Evolutionary conservation across 768 basidiomycete genomes (phyloP).

Genomic region (Pholiota microspora): DNA sequence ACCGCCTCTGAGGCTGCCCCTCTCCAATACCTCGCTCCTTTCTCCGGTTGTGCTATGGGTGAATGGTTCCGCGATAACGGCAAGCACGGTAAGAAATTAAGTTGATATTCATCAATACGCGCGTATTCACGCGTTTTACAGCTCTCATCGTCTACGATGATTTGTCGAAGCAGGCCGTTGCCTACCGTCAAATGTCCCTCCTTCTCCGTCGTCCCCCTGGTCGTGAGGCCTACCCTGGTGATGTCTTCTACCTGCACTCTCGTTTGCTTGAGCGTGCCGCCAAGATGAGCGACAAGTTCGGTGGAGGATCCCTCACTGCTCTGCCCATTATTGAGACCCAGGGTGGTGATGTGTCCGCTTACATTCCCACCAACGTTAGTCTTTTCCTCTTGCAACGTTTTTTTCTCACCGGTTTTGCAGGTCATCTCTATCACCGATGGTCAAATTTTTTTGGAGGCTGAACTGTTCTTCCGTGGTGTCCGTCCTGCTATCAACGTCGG

Average conservation of each 20-base stretch:
- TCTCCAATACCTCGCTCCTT: slow-evolving; percentile 98
- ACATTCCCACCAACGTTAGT: slow-evolving; percentile 90
- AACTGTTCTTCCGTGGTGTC: slow-evolving; percentile 99
- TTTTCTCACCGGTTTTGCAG: slow-evolving; percentile 34
- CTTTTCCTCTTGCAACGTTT: neutral
- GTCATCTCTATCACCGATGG: slow-evolving; percentile 99
- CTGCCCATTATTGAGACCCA: slow-evolving; percentile 99
- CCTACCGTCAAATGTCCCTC: slow-evolving; percentile 99
- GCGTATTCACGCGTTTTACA: slow-evolving; percentile 25
- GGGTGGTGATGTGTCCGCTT: slow-evolving; percentile 99
- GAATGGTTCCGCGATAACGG: slow-evolving; percentile 99
- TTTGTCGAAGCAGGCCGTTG: slow-evolving; percentile 99
- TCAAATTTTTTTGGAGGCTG: slow-evolving; percentile 99
- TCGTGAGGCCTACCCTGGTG: slow-evolving; percentile 99
- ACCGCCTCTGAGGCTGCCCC: slow-evolving; percentile 99
- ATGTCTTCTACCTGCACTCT: slow-evolving; percentile 99
- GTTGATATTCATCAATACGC: neutral
- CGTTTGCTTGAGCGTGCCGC: slow-evolving; percentile 99
- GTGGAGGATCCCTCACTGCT: slow-evolving; percentile 97
- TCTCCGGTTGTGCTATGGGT: slow-evolving; percentile 99
- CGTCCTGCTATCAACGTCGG: slow-evolving; percentile 99
- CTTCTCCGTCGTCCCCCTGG: slow-evolving; percentile 99
- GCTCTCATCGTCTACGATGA: slow-evolving; percentile 99
- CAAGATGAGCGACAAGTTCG: slow-evolving; percentile 99
- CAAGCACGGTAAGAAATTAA: slow-evolving; percentile 79